Base-by-base conservation (phyloP, 345 rosid species). In the Salix caprea region DNA sequence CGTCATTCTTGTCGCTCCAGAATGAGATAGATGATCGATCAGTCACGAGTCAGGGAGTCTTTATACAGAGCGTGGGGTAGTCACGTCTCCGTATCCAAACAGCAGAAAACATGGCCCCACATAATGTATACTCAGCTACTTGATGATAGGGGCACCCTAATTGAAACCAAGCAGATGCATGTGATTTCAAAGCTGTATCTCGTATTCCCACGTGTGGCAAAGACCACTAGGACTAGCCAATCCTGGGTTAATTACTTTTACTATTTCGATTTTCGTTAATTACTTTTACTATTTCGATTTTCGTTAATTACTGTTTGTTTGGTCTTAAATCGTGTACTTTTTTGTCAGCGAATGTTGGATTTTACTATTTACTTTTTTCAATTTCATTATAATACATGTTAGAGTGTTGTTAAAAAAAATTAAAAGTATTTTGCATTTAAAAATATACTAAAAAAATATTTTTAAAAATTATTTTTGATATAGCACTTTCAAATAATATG, bases 171-270 rank as follows among this genome's bases (percentile, higher is more conserved):
- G 23, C 58, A 19, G 37, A 69, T 69, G 52, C 72, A 39, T 40
- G 72, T 69, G 72, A 69, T 44, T 44, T 19, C 56, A 13, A 23
- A 42, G 72, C 18, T 21, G 54, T 5, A 70, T 48, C 48, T 70
- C 48, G 73, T 70, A 70, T 26, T 70, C 40, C 61, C 61, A 70
- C 73, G 73, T 70, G 73, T 70, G 40, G 36, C 24, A 21, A 21
- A n/a, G 28, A 12, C 24, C 14, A 23, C 46, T 2, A 10, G 42
- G 42, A 0, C 44, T 40, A 40, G 12, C 58, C 58, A 54, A 7
- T 54, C 23, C 24, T 7, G 21, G 7, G 60, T 4, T 46, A 12
- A 13, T 46, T 46, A 4, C 6, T 46, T 3, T 3, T 46, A 0
- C 11, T 19, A 19, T 54, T 54, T 54, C 10, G 60, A 54, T 19